phyloP scores from a whole-genome alignment of 331 rosid species.

The Prunus yedoensis region DNA sequence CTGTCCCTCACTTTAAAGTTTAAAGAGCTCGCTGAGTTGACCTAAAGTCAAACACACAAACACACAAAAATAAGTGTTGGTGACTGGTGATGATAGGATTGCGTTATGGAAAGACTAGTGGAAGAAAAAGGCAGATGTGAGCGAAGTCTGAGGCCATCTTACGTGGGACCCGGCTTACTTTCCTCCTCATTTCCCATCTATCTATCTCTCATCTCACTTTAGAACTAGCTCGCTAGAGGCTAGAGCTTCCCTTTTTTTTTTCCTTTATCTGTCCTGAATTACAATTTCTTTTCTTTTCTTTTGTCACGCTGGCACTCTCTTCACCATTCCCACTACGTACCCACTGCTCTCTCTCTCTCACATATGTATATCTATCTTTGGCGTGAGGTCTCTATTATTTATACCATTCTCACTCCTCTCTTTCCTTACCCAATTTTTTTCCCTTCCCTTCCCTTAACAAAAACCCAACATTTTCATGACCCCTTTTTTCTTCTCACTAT shows the following conservation, averaged over 20 bases:
- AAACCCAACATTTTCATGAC: neutral
- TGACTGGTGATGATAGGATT: neutral
- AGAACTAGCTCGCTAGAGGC: neutral
- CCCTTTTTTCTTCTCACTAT: slow-evolving; percentile 7
- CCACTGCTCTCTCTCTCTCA: neutral
- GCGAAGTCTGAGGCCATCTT: slow-evolving; percentile 30
- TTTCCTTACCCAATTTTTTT: neutral
- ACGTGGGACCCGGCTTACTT: slow-evolving; percentile 50
- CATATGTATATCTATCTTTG: slow-evolving; percentile 29
- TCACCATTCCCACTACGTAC: slow-evolving; percentile 24
- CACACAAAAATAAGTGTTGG: too few species aligned
- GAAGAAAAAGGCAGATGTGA: slow-evolving; percentile 12
- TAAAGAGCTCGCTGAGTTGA: neutral
- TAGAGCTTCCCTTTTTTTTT: slow-evolving; percentile 33
- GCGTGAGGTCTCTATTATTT: slow-evolving; percentile 34
- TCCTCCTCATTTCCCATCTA: neutral
- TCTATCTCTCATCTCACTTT: slow-evolving; percentile 4
- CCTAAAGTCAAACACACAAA: neutral
- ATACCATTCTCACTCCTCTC: slow-evolving; percentile 27
- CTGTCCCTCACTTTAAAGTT: neutral
- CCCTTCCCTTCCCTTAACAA: too few species aligned
- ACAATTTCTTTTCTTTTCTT: slow-evolving; percentile 1
- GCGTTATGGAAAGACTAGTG: neutral
- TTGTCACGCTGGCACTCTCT: slow-evolving; percentile 38
- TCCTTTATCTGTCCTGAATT: neutral